Evolutionary conservation across 2,329 filamentous ascomycete genomes (phyloP), one percentile per base, ranked within the genome.

Genomic region (Claviceps capensis): DNA sequence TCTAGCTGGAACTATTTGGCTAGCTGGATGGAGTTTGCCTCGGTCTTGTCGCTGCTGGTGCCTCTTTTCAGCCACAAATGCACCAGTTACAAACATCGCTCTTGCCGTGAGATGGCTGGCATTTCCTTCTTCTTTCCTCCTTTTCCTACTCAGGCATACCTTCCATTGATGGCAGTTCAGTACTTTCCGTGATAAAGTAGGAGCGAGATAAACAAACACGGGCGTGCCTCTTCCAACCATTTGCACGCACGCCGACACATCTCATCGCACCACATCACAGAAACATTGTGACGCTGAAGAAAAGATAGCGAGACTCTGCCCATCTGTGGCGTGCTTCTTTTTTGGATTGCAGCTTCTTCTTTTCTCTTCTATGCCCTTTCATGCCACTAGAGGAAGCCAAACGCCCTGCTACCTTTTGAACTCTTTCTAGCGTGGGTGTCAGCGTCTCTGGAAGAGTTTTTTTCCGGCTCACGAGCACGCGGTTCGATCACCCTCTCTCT

Each of bases 321-420:
- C 19, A 34, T 34, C 43, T 22, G 49, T 19, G 41, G 19, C 23
- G 17, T 47, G 34, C 46, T 23, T 46, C 37, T 40, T 34, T 52
- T 52, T 54, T 54, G 52, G 52, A 51, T 47, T 44, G 42, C 47
- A 46, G 47, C 36, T 19, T 26, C 46, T 47, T 52, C 7, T 41
- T 30, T 30, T 36, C 48, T 14, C 19, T 3, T 49, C 44, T 14
- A n/a, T 8, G 4, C 23, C 8, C 44, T 26, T 13, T 9, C 22
- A 8, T 19, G 14, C 30, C 30, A 11, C 30, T 34, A 46, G n/a
- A 46, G 26, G 26, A 46, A 17, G 22, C 40, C 22, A 30, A 49
- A 42, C 8, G 16, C 16, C 26, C 36, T 42, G 38, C 37, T 26
- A 40, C 19, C 43, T 48, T 48, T 5, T 42, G 17, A 34, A 34